phyloP scores from a whole-genome alignment of 345 rosid species.

The Alliaria petiolata region DNA sequence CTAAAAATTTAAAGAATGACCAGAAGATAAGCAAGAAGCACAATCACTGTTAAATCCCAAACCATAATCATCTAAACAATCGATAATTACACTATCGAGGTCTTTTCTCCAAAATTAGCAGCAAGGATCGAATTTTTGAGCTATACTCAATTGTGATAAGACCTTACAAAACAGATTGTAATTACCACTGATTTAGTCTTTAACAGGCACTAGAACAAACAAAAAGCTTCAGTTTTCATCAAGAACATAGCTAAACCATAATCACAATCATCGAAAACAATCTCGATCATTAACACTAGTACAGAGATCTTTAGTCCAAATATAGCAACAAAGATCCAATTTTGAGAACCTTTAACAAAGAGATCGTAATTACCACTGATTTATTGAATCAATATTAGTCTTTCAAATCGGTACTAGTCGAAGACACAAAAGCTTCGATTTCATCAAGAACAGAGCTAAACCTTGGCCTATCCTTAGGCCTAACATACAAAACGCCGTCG shows the following conservation, averaged over 20 bases:
- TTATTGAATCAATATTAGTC: background rate
- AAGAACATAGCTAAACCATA: conserved; percentile 13
- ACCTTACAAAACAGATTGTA: conserved; percentile 13
- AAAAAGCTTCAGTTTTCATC: conserved; percentile 28
- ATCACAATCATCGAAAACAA: background rate
- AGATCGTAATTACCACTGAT: background rate
- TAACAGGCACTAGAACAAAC: no score
- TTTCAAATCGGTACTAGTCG: conserved; percentile 6
- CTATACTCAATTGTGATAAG: background rate
- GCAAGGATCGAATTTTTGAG: background rate
- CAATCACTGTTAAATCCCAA: background rate
- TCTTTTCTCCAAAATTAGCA: background rate
- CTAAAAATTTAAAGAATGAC: background rate
- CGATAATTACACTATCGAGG: background rate
- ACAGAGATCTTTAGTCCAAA: background rate
- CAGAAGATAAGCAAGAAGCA: background rate
- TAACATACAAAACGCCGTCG: conserved; percentile 39
- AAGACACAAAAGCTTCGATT: conserved; percentile 38
- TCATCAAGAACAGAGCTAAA: conserved; percentile 35
- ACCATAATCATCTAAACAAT: background rate
- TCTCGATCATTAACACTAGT: background rate
- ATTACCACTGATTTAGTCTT: background rate
- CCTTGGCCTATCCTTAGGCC: conserved; percentile 33
- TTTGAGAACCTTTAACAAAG: background rate
- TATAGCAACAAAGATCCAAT: background rate